Conservation (phyloP, 495 filamentous ascomycete genomes). For the Xeromyces bisporus region DNA sequence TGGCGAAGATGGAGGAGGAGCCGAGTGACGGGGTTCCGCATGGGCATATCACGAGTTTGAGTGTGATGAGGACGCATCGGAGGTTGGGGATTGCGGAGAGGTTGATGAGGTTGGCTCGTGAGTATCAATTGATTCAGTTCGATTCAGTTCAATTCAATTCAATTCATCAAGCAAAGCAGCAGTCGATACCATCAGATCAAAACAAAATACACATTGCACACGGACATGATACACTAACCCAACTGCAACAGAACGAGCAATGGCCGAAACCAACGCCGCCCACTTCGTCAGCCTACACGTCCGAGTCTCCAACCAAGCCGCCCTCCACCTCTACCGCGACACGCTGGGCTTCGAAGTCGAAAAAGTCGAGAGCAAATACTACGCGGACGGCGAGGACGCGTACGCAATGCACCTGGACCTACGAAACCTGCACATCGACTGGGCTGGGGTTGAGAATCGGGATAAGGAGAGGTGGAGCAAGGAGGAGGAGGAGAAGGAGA, state of each 20-base stretch:
- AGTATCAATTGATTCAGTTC: not conserved
- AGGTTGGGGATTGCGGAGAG: conserved; percentile 85
- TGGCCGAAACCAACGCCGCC: conserved; percentile 84
- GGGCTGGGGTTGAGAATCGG: conserved; percentile 26
- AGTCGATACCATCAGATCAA: too few relatives aligned
- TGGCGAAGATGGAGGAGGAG: conserved; percentile 99
- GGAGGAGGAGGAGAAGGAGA: conserved; percentile 16
- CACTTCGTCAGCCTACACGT: conserved; percentile 92
- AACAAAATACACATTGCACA: conserved; percentile 1
- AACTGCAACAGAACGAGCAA: conserved; percentile 84
- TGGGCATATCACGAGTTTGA: conserved; percentile 89
- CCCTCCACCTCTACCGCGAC: conserved; percentile 79
- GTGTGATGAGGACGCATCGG: conserved; percentile 92
- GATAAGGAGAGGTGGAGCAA: conserved; percentile 24
- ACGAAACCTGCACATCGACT: conserved; percentile 35
- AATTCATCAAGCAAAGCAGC: too few relatives aligned
- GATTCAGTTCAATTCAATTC: conserved; percentile 1
- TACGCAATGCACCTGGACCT: conserved; percentile 86
- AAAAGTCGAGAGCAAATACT: conserved; percentile 86
- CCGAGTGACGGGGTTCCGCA: conserved; percentile 78
- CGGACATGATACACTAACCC: not conserved
- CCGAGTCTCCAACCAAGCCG: conserved; percentile 80
- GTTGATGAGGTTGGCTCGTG: conserved; percentile 91
- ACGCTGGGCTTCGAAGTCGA: conserved; percentile 84
- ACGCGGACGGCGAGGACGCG: conserved; percentile 95